Base-by-base conservation (phyloP, 2,329 filamentous ascomycete genomes). In the Aspergillus japonicus region DNA sequence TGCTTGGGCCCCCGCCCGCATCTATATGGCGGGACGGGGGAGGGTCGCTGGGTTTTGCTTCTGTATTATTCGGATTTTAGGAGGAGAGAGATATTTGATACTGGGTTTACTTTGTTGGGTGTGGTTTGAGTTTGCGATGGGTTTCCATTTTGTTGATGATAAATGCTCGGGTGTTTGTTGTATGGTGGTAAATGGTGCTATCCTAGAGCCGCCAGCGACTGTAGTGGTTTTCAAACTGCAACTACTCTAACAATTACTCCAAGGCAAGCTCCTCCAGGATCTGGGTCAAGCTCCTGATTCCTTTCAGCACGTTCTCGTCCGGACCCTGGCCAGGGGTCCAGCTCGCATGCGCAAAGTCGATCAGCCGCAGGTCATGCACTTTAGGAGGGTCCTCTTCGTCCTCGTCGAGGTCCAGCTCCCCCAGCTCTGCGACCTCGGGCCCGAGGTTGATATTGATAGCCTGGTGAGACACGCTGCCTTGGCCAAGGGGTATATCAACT, bases 301-400 rank as follows among this genome's bases (percentile, higher is more conserved):
- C 93, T 39, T 80, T 80, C 33, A 97, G 80, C 14, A 85, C 80
- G 71, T 98, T 98, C 77, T 96, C 89, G 73, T 99, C 95, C 0
- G 90, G 89, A 0, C 94, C 94, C 68, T 89, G 78, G 1, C 92
- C 91, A 0, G 91, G 89, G 1, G 87, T 89, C 88, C 89, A 98
- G 53, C 82, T 79, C 11, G 95, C 95, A 76, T 99, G 95, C 1
- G 95, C 95, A 82, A 99, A 99, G 75, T 99, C 95, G 68, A 99
- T 99, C 64, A 99, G 82, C 72, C 94, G 95, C 53, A 97, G 82
- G 12, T 87, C 84, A 69, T 89, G 91, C 48, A 96, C 85, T 68
- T 88, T 88, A 0, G 89, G 89, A 11, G 74, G 71, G 61, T 78
- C 74, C 58, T 81, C 80, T 2, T 86, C 83, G 1, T 87, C 83